Evolutionary conservation across 2,329 filamentous ascomycete species (phyloP).

Genomic region (Cladosporium colombiae): DNA sequence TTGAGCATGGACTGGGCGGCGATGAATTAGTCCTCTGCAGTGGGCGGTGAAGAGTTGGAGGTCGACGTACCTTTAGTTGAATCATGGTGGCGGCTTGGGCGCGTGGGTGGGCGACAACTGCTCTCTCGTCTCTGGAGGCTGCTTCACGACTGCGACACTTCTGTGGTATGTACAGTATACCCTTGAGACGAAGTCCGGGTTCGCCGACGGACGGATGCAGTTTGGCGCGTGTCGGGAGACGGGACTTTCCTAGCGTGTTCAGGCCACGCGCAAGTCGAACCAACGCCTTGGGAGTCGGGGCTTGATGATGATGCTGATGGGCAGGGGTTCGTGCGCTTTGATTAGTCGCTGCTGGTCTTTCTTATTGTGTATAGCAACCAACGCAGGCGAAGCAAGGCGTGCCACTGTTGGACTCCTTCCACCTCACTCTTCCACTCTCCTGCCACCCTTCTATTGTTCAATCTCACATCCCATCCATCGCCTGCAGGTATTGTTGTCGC

Average conservation of each 20-base stretch:
- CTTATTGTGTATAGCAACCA: neutral
- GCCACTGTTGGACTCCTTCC: neutral
- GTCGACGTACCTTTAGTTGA: constrained; percentile 49
- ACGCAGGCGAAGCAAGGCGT: constrained; percentile 4
- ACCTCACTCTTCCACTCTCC: neutral
- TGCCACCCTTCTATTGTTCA: neutral
- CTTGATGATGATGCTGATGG: constrained; percentile 34
- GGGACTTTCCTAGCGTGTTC: neutral
- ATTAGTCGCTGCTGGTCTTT: neutral
- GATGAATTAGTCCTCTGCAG: neutral
- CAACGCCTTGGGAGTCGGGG: neutral
- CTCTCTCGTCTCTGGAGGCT: neutral
- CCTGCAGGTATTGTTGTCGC: neutral
- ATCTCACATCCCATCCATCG: neutral
- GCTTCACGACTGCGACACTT: neutral
- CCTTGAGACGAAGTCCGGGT: neutral
- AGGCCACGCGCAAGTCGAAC: neutral
- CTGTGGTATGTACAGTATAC: neutral
- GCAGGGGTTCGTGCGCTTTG: constrained; percentile 2
- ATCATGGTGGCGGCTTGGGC: constrained; percentile 66
- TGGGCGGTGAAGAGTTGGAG: neutral
- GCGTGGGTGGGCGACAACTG: neutral
- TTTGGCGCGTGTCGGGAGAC: neutral
- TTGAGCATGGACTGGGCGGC: constrained; percentile 80
- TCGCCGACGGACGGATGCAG: neutral